Conservation (phyloP, 2,329 filamentous ascomycete genomes). For the Talaromyces pinophilus region DNA sequence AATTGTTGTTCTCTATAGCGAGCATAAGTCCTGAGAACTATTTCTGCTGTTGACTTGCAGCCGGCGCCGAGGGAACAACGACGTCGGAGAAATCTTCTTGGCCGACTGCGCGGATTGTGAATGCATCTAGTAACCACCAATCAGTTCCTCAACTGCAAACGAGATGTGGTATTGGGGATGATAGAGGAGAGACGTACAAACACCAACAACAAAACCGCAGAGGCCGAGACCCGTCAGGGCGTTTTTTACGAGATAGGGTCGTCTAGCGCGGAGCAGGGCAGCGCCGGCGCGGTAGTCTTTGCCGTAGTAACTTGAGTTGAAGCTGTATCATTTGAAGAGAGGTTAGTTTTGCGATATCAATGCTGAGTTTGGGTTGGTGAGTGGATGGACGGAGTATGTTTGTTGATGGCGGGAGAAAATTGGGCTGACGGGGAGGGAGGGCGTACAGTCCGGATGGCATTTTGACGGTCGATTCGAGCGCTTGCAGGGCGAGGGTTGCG, state of each 20-base stretch:
- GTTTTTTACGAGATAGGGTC: constrained; percentile 91
- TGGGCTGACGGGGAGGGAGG: not conserved
- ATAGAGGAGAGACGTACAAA: constrained; percentile 68
- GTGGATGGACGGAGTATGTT: not conserved
- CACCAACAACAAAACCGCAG: constrained; percentile 71
- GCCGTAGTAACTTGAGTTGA: constrained; percentile 89
- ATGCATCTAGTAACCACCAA: constrained; percentile 55
- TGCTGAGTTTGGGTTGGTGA: not conserved
- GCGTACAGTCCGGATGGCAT: constrained; percentile 32
- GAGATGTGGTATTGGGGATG: too few species aligned
- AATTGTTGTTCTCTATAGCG: not conserved
- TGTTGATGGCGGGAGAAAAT: not conserved
- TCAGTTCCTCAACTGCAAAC: not conserved
- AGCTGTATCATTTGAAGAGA: constrained; percentile 38
- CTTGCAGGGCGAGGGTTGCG: not conserved
- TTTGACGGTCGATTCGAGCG: constrained; percentile 10
- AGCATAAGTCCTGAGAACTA: not conserved
- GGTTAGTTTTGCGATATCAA: not conserved
- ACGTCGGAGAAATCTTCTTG: constrained; percentile 98
- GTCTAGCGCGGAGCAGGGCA: constrained; percentile 85
- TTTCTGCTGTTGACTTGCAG: constrained; percentile 4
- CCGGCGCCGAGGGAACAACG: constrained; percentile 72
- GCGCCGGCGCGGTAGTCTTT: constrained; percentile 80
- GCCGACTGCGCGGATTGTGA: constrained; percentile 79
- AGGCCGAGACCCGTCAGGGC: constrained; percentile 75